Evolutionary conservation across 495 filamentous ascomycete species (phyloP), one percentile per base, ranked within the genome.

Genomic region (Penicillium macrosclerotiorum): DNA sequence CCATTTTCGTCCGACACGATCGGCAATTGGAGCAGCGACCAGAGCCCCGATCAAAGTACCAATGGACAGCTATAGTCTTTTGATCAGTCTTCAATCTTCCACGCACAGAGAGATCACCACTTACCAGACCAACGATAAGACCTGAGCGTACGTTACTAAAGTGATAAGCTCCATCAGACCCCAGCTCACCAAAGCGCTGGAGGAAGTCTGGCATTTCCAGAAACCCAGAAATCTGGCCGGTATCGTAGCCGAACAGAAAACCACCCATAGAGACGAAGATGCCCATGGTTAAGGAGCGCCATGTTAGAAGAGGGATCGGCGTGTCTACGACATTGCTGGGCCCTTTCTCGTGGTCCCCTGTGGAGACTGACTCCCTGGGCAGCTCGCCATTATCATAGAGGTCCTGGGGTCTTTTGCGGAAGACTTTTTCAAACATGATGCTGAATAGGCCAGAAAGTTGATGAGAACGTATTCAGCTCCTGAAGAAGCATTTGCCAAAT

Each of bases 21-120:
- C 74, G 4, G 78, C 75, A 27, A 79, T 59, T 0, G 73, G 71
- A 3, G 67, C 85, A 14, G 77, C 77, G 13, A 78, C 48, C 18
- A 89, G 63, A 38, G 86, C 80, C 18, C 86, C 86, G 22, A 85
- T 66, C 16, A 89, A 57, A 4, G 82, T 83, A 41, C 86, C 86
- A 29, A 83, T 75, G 0, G 81, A 80, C 14, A 88, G 67, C 55
- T 69, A 41, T 22, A 17, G 1, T n/a, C n/a, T 34, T 1, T 22
- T 4, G 17, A 34, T 22, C 7, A 32, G 12, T n/a, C n/a, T n/a
- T n/a, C n/a, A n/a, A n/a, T n/a, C n/a, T n/a, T n/a, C n/a, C n/a
- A n/a, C n/a, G 8, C 5, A 18, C 8, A 14, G 24, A 4, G 17
- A 5, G 14, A 8, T 5, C n/a, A 8, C 18, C 33, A 37, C 53